Conservation (phyloP, 2,329 filamentous ascomycete genomes). For the Cordyceps tenuipes region DNA sequence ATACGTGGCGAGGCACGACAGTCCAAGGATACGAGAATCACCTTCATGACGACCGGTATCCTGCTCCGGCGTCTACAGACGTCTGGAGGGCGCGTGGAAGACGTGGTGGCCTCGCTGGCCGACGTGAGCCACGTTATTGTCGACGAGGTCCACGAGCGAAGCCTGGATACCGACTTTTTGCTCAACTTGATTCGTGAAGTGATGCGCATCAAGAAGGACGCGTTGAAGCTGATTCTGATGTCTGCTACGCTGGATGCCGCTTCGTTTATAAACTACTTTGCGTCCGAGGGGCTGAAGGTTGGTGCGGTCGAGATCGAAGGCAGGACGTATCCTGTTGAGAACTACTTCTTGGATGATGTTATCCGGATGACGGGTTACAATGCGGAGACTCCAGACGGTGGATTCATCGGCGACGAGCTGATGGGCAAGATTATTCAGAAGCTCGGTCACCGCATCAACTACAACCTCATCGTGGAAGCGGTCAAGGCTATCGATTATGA, state of each 20-base stretch:
- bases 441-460: slow-evolving; percentile 81
- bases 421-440: slow-evolving; percentile 64
- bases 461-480: slow-evolving; percentile 72
- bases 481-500: slow-evolving; percentile 75
- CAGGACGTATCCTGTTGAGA: slow-evolving; percentile 80
- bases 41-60: slow-evolving; percentile 93
- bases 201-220: slow-evolving; percentile 61
- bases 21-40: slow-evolving; percentile 71
- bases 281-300: slow-evolving; percentile 56
- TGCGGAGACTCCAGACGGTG: slow-evolving; percentile 38
- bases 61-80: slow-evolving; percentile 85
- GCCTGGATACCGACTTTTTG: slow-evolving; percentile 89
- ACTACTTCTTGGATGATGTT: slow-evolving; percentile 85
- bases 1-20: slow-evolving; percentile 85
- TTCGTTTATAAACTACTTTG: slow-evolving; percentile 80
- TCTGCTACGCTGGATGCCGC: slow-evolving; percentile 88
- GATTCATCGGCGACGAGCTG: slow-evolving; percentile 40
- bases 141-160: slow-evolving; percentile 93
- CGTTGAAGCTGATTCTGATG: slow-evolving; percentile 90
- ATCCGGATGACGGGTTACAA: slow-evolving; percentile 70
- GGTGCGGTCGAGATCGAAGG: slow-evolving; percentile 81
- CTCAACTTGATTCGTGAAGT: slow-evolving; percentile 82
- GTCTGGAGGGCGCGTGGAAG: slow-evolving; percentile 69
- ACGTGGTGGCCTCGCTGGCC: slow-evolving; percentile 71
- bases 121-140: slow-evolving; percentile 93